Evolutionary conservation across 2,329 filamentous ascomycete genomes (phyloP).

Genomic region (Penicillium sumatraense): DNA sequence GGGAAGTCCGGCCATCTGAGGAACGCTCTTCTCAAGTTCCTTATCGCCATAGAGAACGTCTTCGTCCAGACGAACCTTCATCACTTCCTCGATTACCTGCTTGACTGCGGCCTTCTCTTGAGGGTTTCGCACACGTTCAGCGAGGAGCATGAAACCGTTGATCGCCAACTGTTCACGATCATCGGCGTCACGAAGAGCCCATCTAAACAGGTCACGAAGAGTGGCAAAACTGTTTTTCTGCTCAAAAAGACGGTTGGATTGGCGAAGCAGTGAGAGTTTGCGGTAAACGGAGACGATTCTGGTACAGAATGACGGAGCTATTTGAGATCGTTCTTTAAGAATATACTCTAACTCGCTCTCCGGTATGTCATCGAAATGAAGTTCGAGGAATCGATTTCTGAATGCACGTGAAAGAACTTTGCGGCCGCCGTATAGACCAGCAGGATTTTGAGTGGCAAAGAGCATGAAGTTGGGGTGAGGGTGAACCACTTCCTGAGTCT

Average conservation of each 20-base stretch:
- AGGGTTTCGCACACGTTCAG: conserved; percentile 88
- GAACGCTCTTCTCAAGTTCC: conserved; percentile 60
- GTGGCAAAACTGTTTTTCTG: conserved; percentile 98
- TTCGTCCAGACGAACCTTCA: conserved; percentile 82
- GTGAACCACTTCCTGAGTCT: conserved; percentile 91
- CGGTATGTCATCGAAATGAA: conserved; percentile 98
- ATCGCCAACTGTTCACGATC: conserved; percentile 84
- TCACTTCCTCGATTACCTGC: conserved; percentile 83
- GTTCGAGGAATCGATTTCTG: conserved; percentile 92
- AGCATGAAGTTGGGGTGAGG: conserved; percentile 97
- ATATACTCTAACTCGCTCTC: conserved; percentile 93
- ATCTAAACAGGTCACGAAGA: conserved; percentile 91
- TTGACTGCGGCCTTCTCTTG: conserved; percentile 87
- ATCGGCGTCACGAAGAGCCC: conserved; percentile 85
- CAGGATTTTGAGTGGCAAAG: conserved; percentile 96
- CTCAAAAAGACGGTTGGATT: conserved; percentile 90
- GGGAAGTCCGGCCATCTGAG: conserved; percentile 42
- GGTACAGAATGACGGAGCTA: conserved; percentile 87
- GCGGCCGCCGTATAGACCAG: conserved; percentile 90
- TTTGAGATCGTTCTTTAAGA: conserved; percentile 82
- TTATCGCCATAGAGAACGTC: conserved; percentile 71
- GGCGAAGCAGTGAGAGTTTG: conserved; percentile 84
- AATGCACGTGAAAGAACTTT: conserved; percentile 94
- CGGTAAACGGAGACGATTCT: conserved; percentile 93
- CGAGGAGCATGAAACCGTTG: conserved; percentile 95